Evolutionary conservation across 108 stramenopile genomes (phyloP).

Genomic region (Nitzschia palea): DNA sequence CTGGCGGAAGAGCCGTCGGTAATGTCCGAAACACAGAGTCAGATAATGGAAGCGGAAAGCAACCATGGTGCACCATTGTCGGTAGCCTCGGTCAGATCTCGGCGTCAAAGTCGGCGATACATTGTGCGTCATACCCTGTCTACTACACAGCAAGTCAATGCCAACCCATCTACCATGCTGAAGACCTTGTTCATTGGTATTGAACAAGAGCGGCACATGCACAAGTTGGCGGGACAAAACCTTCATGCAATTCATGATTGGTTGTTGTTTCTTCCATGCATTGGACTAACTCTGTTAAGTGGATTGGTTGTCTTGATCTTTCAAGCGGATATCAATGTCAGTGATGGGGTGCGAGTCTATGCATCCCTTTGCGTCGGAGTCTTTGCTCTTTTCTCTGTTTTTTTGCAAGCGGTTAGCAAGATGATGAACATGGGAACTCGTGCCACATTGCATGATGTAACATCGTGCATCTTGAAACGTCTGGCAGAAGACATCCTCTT

Average conservation of each 20-base stretch:
- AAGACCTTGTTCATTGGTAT: conserved; percentile 36
- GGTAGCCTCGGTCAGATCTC: conserved; percentile 19
- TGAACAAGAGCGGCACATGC: conserved; percentile 43
- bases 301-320: conserved; percentile 33
- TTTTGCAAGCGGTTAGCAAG: conserved; percentile 43
- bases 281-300: conserved; percentile 24
- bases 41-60: conserved; percentile 7
- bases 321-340: conserved; percentile 23
- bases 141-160: conserved; percentile 24
- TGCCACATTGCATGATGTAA: conserved; percentile 25
- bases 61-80: background rate
- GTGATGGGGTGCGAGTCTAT: conserved; percentile 14
- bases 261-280: conserved; percentile 38
- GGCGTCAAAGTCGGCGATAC: conserved; percentile 20
- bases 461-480: conserved; percentile 29
- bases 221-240: conserved; percentile 32
- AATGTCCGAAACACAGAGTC: conserved; percentile 18
- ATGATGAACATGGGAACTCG: conserved; percentile 37
- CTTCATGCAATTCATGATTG: conserved; percentile 34
- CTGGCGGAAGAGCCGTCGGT: conserved; percentile 29
- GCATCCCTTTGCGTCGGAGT: conserved; percentile 30
- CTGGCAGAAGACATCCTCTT: conserved; percentile 37
- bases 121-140: conserved; percentile 25
- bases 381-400: conserved; percentile 25
- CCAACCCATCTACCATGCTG: conserved; percentile 33